A percentile compares a stretch with the other conserved stretches of the same genome.
Evolutionary conservation across 257 asterid species (phyloP).

Genomic region (Plectranthus barbatus): DNA sequence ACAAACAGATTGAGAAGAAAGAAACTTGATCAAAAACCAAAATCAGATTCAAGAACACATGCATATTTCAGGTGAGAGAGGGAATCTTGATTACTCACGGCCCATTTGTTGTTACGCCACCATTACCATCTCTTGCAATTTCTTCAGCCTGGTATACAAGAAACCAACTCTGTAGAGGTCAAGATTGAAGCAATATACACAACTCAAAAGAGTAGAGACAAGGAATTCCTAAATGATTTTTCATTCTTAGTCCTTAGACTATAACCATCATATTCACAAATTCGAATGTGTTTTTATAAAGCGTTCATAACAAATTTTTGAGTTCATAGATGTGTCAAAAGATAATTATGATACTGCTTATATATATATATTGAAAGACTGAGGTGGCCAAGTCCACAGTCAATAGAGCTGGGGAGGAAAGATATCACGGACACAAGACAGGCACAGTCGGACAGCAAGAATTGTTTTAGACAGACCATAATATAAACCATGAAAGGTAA

Average conservation of each 20-base stretch:
- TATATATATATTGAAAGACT: not conserved
- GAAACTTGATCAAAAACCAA: not conserved
- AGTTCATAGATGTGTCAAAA: not conserved
- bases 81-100: slow-evolving; percentile 48
- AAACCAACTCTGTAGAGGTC: not conserved
- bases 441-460: too few species aligned
- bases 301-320: not conserved
- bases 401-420: too few species aligned
- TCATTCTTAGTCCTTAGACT: not conserved
- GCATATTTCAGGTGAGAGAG: not conserved
- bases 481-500: not conserved
- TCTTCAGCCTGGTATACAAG: slow-evolving; percentile 72
- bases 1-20: not conserved
- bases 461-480: not conserved
- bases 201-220: not conserved
- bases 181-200: not conserved
- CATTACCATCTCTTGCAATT: slow-evolving; percentile 85
- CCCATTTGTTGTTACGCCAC: slow-evolving; percentile 62
- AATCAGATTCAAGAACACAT: not conserved
- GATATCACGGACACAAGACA: not conserved
- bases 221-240: not conserved
- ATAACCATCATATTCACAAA: not conserved
- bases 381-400: too few species aligned
- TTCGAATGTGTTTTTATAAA: not conserved
- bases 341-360: not conserved